phyloP scores from a whole-genome alignment of 2,329 filamentous ascomycete genomes.

The Plectosphaerella plurivora region DNA sequence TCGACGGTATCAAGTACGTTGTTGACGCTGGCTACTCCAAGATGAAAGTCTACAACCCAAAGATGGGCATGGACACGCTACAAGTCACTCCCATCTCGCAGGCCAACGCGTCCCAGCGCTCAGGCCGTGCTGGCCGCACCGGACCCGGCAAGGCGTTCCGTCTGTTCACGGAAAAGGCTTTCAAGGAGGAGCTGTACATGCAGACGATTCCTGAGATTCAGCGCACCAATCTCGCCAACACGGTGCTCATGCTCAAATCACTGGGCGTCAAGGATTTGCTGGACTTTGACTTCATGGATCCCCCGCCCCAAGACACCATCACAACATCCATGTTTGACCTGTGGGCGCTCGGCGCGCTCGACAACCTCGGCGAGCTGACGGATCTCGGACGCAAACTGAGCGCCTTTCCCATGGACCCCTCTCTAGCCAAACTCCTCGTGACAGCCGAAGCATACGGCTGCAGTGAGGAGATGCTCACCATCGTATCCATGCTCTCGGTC shows the following conservation, averaged over 20 bases:
- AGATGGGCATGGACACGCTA: constrained; percentile 98
- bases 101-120: constrained; percentile 89
- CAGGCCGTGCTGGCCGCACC: constrained; percentile 88
- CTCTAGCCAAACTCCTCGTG: constrained; percentile 89
- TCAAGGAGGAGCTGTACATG: constrained; percentile 92
- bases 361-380: constrained; percentile 91
- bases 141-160: constrained; percentile 94
- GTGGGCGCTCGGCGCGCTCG: constrained; percentile 89
- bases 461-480: constrained; percentile 96
- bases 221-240: constrained; percentile 91
- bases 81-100: constrained; percentile 98
- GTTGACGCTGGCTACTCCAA: constrained; percentile 96
- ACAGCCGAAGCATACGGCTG: constrained; percentile 86
- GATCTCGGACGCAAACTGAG: constrained; percentile 89
- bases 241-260: constrained; percentile 88
- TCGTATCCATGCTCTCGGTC: constrained; percentile 96
- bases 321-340: constrained; percentile 96
- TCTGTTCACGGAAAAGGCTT: constrained; percentile 89
- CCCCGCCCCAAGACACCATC: constrained; percentile 95
- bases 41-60: constrained; percentile 96
- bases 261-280: constrained; percentile 89
- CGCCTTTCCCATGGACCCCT: constrained; percentile 96
- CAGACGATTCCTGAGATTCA: constrained; percentile 98
- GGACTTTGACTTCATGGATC: constrained; percentile 99
- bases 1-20: constrained; percentile 99